Base-by-base conservation (phyloP, 768 basidiomycete species). In the Saitozyma sp. region DNA sequence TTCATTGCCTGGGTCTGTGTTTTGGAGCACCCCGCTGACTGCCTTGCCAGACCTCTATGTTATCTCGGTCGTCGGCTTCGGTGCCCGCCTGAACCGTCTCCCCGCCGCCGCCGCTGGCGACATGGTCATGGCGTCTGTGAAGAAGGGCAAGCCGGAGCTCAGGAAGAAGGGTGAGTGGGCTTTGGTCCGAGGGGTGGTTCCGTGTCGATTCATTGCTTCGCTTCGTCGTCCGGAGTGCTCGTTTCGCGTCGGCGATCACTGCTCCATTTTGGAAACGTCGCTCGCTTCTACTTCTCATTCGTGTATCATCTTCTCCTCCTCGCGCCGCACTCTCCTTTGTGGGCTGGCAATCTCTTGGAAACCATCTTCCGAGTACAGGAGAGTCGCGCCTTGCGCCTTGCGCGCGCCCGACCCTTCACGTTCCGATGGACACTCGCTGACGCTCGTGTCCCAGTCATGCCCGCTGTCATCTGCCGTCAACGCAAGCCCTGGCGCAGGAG, bases 141-240 rank as follows among this genome's bases (percentile, higher is more conserved):
- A 99, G 87, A 98, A 98, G 86, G 96, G 96, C 81, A 98, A 99
- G 84, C 96, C 96, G 42, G 96, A 99, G 83, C 83, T 99, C 80
- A 88, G 96, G 83, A 99, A 99, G 86, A 99, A 99, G 85, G 95
- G 92, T 95, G 80, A 77, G 92, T 85, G 41, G 29, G 29, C 2
- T 29, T 29, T 29, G 29, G 29, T 29, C 2, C 29, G 29, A 29
- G 29, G 29, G 29, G 29, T 29, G 29, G 14, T 37, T 19, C 43
- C 7, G 20, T 37, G 50, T n/a, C n/a, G 19, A 42, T 13, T 54
- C 11, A 41, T 29, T 29, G 2, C 29, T 29, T 29, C 29, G 29
- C 29, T 29, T 29, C 29, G 29, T 29, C 29, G 29, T 5, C 29
- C 29, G 29, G 29, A 5, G 29, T 29, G 29, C n/a, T n/a, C n/a